These are phyloP conservation scores for Hamamelis virginiana DNA, from an alignment of 164 flowering plant species.

Conservation along the genomic window DNA sequence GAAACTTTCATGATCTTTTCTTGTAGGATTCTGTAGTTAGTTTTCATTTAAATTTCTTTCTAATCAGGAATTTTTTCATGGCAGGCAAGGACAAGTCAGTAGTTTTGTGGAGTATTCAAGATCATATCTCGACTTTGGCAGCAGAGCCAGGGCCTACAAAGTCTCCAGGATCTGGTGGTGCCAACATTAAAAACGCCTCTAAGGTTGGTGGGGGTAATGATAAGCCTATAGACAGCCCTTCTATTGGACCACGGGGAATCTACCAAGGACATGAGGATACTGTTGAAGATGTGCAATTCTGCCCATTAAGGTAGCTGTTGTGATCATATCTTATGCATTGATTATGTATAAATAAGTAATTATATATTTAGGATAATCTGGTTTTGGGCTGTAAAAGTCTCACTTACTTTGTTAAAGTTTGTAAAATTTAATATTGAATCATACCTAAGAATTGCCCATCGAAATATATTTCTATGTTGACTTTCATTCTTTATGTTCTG, in stretches of 20 bases:
- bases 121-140: constrained; percentile 70
- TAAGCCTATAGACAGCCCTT: constrained; percentile 48
- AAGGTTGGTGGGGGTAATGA: constrained; percentile 44
- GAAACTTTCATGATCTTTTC: not conserved
- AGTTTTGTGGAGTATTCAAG: constrained; percentile 93
- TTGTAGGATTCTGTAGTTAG: not conserved
- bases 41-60: not conserved
- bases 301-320: constrained; percentile 79
- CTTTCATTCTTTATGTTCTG: constrained; percentile 24
- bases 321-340: not conserved
- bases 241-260: constrained; percentile 76
- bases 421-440: not conserved
- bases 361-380: not conserved
- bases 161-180: constrained; percentile 30
- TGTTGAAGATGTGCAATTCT: constrained; percentile 97
- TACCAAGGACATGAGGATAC: constrained; percentile 88
- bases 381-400: not conserved
- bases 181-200: constrained; percentile 40
- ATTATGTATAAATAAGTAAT: not conserved
- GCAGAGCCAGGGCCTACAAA: constrained; percentile 43
- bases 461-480: not conserved
- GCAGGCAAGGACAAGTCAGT: constrained; percentile 93
- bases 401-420: not conserved
- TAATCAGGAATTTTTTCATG: not conserved
- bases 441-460: not conserved